These are phyloP conservation scores for Glarea lozoyensis DNA, from an alignment of 495 filamentous ascomycete genomes.

Conservation along the genomic window DNA sequence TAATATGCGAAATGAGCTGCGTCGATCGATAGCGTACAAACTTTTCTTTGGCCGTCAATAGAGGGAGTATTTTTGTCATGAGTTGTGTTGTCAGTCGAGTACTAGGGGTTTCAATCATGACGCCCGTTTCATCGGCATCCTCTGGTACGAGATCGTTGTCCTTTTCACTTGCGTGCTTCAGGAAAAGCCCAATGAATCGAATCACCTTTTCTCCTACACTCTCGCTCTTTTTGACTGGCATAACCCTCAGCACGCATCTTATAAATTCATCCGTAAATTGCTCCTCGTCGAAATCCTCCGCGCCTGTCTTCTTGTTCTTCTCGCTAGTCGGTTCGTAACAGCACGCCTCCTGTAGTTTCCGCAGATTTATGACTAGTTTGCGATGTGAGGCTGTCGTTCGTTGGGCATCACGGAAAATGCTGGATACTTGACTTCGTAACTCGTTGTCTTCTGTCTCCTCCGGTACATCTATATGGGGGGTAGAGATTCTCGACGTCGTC, in stretches of 20 bases:
- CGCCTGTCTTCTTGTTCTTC: conserved; percentile 33
- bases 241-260: conserved; percentile 69
- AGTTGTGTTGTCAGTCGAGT: conserved; percentile 66
- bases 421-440: conserved; percentile 66
- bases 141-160: conserved; percentile 47
- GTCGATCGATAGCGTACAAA: conserved; percentile 82
- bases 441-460: conserved; percentile 62
- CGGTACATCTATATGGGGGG: conserved; percentile 59
- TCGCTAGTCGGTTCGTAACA: conserved; percentile 61
- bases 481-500: conserved; percentile 27
- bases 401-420: conserved; percentile 82
- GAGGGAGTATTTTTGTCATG: conserved; percentile 55
- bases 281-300: conserved; percentile 61
- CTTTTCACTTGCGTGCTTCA: conserved; percentile 77
- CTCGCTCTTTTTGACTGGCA: conserved; percentile 89
- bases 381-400: conserved; percentile 79
- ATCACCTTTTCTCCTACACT: conserved; percentile 77
- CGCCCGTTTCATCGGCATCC: conserved; percentile 46
- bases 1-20: conserved; percentile 74
- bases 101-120: conserved; percentile 70
- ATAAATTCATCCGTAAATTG: conserved; percentile 82
- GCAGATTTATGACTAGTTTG: conserved; percentile 75
- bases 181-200: conserved; percentile 75
- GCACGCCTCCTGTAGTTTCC: conserved; percentile 83
- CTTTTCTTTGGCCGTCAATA: conserved; percentile 81